Evolutionary conservation across 148 eudicot species (phyloP), one percentile per base, ranked within the genome.

Genomic region (Nepenthes mirabilis): DNA sequence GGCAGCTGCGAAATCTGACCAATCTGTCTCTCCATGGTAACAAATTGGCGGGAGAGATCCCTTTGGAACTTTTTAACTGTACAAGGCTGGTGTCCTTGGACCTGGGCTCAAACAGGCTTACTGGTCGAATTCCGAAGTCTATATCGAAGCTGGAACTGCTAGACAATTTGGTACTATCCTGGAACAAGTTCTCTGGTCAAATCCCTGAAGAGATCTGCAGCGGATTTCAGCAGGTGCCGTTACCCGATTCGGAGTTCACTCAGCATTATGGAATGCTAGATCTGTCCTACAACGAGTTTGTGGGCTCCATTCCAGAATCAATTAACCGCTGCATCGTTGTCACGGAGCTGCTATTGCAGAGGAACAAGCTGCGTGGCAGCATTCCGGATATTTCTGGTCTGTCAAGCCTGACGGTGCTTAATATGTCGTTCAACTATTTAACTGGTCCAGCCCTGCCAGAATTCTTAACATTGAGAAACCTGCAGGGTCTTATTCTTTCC

Each of bases 191-290:
- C 23, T 82, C 86, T 36, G 98, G 98, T 65, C 55, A 71, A 56
- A 83, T 91, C 59, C 98, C 98, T 35, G 74, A 79, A 52, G 95
- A 91, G 68, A 83, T 91, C 54, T 91, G 97, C 74, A 81, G 82
- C 1, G 91, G 93, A 11, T 91, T 87, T 63, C 95, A 83, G 57
- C 72, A 77, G 61, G 75, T 75, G 52, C 77, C 91, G n/a, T 63
- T 87, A 59, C 91, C 97, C 9, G 97, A 91, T 68, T 87, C 97
- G 23, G 95, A 85, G 70, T 91, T 67, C 69, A 62, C 57, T 23
- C 98, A 91, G 77, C 98, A 91, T 66, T 91, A 85, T 50, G 98
- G 98, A 23, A 75, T 77, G 98, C 96, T 91, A 65, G 96, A 91
- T 80, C 73, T 91, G 50, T 91, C 98, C 36, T 48, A 82, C 65